phyloP scores from a whole-genome alignment of 2,329 filamentous ascomycete species.

The Trichoderma sp. region DNA sequence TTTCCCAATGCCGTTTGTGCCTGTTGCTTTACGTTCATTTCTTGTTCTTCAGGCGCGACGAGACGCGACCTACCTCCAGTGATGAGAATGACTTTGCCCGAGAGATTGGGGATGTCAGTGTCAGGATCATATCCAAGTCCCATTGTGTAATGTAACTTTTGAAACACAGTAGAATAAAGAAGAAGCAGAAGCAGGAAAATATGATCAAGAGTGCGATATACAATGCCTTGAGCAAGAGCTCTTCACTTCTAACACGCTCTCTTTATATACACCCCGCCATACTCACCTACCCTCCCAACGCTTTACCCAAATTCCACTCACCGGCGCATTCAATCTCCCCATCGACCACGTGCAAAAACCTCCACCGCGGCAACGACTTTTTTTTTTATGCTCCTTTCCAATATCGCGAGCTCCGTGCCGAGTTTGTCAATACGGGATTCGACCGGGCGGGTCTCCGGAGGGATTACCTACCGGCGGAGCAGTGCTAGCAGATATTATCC shows the following conservation, averaged over 20 bases:
- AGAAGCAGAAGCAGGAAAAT: background rate
- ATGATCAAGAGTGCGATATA: background rate
- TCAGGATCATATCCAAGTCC: conserved; percentile 16
- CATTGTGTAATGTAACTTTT: background rate
- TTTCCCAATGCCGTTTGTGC: conserved; percentile 62
- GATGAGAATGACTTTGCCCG: conserved; percentile 74
- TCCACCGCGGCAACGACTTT: background rate
- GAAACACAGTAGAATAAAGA: background rate
- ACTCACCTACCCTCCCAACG: background rate
- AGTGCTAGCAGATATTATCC: background rate
- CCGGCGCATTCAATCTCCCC: background rate
- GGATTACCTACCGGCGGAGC: background rate
- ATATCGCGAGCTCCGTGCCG: background rate
- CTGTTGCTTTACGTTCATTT: conserved; percentile 46
- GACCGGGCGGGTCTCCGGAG: background rate
- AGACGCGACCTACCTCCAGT: conserved; percentile 56
- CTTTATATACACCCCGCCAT: background rate
- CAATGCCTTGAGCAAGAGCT: background rate
- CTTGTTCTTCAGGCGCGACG: background rate
- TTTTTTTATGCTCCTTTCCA: background rate
- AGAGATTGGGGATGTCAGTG: conserved; percentile 56
- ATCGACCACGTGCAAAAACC: background rate
- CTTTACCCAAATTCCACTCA: background rate
- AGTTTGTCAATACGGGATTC: background rate
- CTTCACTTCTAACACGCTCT: background rate